A percentile compares a stretch with the other conserved stretches of the same genome.
phyloP scores from a whole-genome alignment of 2,329 filamentous ascomycete genomes.

The Penicillium sp. region DNA sequence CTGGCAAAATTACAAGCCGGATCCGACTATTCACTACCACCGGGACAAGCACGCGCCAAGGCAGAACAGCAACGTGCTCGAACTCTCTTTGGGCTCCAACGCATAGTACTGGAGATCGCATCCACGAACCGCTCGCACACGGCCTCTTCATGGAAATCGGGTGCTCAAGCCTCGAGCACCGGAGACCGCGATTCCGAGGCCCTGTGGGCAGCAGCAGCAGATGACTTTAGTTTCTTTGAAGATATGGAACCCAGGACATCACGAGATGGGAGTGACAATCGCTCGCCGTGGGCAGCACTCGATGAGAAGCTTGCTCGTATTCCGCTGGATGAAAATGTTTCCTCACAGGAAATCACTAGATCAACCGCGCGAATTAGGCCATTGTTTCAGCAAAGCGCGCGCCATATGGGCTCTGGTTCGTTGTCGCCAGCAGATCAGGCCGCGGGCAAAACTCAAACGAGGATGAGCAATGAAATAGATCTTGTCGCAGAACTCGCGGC shows the following conservation, averaged over 20 bases:
- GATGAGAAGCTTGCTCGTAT: conserved; percentile 43
- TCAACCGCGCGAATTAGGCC: conserved; percentile 9
- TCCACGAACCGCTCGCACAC: conserved; percentile 23
- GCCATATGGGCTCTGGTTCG: conserved; percentile 1
- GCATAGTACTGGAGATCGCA: conserved; percentile 52
- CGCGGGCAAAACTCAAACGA: conserved; percentile 3
- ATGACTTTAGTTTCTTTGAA: conserved; percentile 58
- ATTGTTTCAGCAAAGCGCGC: conserved; percentile 6
- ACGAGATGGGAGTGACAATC: conserved; percentile 39
- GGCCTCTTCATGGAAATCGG: conserved; percentile 33
- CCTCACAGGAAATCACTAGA: conserved; percentile 11
- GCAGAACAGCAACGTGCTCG: conserved; percentile 46
- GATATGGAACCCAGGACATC: conserved; percentile 52
- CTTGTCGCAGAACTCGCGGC: conserved; percentile 49
- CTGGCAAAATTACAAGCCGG: conserved; percentile 49
- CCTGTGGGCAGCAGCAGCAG: conserved; percentile 53
- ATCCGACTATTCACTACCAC: conserved; percentile 55
- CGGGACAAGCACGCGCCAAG: conserved; percentile 46
- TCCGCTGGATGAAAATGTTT: conserved; percentile 25
- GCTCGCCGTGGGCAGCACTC: conserved; percentile 38
- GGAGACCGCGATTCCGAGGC: conserved; percentile 55
- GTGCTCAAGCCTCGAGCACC: conserved; percentile 50
- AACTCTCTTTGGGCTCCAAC: conserved; percentile 50
- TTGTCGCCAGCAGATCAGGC: conserved; percentile 1
- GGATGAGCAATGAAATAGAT: conserved; percentile 36